Conservation (phyloP, 805 yeast species). For the Metschnikowia lunata region DNA sequence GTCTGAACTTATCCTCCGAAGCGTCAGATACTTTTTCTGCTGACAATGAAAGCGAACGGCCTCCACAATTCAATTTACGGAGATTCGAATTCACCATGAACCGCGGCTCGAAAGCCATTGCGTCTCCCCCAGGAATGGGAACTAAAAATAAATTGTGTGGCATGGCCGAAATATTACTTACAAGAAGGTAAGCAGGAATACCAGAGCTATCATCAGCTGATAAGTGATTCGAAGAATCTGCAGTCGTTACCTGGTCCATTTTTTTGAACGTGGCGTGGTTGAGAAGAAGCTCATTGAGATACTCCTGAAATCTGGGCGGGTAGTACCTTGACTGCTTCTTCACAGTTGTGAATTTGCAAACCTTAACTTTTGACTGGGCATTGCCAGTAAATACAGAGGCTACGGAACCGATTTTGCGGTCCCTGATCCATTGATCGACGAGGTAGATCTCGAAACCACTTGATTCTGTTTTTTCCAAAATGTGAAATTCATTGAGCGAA, state of each 20-base stretch:
- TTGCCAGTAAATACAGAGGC: constrained; percentile 88
- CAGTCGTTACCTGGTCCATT: constrained; percentile 14
- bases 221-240: not conserved
- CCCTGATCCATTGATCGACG: constrained; percentile 92
- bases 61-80: constrained; percentile 75
- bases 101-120: constrained; percentile 45
- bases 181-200: constrained; percentile 47
- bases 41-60: constrained; percentile 72
- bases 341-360: constrained; percentile 50
- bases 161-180: constrained; percentile 77
- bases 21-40: constrained; percentile 68
- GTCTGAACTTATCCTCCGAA: constrained; percentile 74
- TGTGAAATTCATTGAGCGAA: constrained; percentile 30
- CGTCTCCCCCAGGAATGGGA: constrained; percentile 61
- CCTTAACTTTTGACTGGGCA: constrained; percentile 55
- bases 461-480: constrained; percentile 45
- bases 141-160: constrained; percentile 72
- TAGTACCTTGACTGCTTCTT: constrained; percentile 45
- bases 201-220: constrained; percentile 15
- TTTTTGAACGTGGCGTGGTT: constrained; percentile 67
- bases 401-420: constrained; percentile 59
- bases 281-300: constrained; percentile 61
- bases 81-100: constrained; percentile 76
- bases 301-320: constrained; percentile 50
- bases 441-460: constrained; percentile 84